These are phyloP conservation scores for Vaccinium darrowii DNA, from an alignment of 148 eudicot genomes.

Conservation along the genomic window DNA sequence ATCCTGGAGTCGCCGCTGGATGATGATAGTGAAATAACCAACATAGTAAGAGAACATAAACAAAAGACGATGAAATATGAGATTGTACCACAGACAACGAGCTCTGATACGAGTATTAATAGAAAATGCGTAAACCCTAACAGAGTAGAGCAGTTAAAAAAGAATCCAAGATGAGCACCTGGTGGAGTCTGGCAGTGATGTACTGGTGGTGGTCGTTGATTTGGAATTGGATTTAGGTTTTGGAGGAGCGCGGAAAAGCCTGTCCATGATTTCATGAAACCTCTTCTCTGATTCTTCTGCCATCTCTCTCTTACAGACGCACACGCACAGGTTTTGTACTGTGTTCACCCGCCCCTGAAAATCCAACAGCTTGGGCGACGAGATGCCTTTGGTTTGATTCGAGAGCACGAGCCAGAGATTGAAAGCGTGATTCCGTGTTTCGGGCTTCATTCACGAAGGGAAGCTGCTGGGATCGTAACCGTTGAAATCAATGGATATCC, in stretches of 20 bases:
- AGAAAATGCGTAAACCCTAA: conserved; percentile 11
- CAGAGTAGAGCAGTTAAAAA: neutral
- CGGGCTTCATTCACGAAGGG: no score
- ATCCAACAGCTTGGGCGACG: no score
- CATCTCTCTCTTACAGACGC: conserved; percentile 29
- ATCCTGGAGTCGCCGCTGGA: no score
- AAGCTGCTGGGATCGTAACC: no score
- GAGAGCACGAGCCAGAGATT: no score
- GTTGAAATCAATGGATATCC: no score
- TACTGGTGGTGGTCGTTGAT: neutral
- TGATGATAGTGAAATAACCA: neutral
- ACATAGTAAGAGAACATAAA: neutral
- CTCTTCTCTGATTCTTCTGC: conserved; percentile 78
- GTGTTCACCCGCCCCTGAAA: no score
- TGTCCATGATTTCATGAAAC: conserved; percentile 67
- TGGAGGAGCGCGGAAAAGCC: conserved; percentile 54
- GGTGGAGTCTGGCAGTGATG: neutral
- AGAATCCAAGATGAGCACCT: conserved; percentile 7
- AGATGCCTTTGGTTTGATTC: no score
- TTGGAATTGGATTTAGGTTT: conserved; percentile 46
- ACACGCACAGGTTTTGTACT: no score
- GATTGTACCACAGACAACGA: neutral
- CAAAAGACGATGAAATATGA: neutral
- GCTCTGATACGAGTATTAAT: neutral
- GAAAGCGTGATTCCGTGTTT: no score